Percentiles rank a stretch among this genome's conserved stretches.
phyloP scores from a whole-genome alignment of 345 rosid genomes.

The Melaleuca alternifolia region DNA sequence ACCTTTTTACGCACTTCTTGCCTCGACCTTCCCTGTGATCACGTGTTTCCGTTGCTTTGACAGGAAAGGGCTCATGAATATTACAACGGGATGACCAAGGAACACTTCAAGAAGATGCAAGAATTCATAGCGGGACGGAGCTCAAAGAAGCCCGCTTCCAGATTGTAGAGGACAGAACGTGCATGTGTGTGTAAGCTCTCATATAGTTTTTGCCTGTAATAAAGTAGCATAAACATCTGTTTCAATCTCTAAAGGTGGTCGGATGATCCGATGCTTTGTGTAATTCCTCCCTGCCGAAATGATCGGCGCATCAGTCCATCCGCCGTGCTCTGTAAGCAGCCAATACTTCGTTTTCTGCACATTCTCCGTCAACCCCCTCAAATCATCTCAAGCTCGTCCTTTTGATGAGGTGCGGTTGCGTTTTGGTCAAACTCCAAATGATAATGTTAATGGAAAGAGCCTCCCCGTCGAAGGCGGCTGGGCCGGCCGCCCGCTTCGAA shows the following conservation, averaged over 20 bases:
- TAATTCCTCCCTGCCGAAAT: not conserved
- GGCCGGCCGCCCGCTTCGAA: too few species aligned
- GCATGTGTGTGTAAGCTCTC: not conserved
- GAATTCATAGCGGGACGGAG: constrained; percentile 70
- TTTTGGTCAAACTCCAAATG: not conserved
- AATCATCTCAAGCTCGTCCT: not conserved
- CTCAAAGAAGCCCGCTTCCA: constrained; percentile 50
- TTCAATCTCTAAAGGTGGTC: not conserved
- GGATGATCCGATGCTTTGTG: not conserved
- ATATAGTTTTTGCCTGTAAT: not conserved
- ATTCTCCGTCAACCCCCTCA: too few species aligned
- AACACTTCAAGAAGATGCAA: constrained; percentile 95
- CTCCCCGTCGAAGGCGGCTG: not conserved
- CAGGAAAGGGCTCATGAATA: constrained; percentile 80
- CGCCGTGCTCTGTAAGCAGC: not conserved
- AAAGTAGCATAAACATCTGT: not conserved
- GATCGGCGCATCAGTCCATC: not conserved
- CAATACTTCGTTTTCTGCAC: not conserved
- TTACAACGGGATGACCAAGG: constrained; percentile 75
- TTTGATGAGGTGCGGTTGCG: not conserved
- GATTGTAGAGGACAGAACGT: constrained; percentile 20
- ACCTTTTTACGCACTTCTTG: not conserved
- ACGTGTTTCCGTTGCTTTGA: not conserved
- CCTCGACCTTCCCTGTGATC: not conserved
- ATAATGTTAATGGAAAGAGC: not conserved